Conservation (phyloP, 345 rosid species). For the Populus simonii region DNA sequence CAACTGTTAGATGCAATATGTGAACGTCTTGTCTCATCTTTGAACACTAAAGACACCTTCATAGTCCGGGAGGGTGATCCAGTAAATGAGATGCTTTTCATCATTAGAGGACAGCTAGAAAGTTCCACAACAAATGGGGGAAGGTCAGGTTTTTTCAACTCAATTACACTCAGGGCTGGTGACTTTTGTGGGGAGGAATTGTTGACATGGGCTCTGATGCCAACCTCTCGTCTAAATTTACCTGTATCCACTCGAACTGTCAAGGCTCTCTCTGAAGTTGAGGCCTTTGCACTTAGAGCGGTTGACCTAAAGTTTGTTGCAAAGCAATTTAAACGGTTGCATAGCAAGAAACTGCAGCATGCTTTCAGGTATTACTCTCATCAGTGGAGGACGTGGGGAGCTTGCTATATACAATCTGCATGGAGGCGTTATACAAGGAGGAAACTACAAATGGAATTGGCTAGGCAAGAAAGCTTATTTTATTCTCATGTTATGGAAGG, state of each 20-base stretch:
- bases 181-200: slow-evolving; percentile 94
- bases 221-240: slow-evolving; percentile 53
- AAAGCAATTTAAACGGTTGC: slow-evolving; percentile 85
- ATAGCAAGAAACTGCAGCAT: slow-evolving; percentile 84
- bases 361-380: slow-evolving; percentile 97
- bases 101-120: slow-evolving; percentile 82
- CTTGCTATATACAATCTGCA: slow-evolving; percentile 76
- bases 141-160: slow-evolving; percentile 81
- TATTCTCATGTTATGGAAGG: slow-evolving; percentile 18
- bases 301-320: slow-evolving; percentile 82
- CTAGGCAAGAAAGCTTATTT: slow-evolving; percentile 39
- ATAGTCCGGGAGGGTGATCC: slow-evolving; percentile 85
- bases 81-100: slow-evolving; percentile 80
- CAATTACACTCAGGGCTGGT: slow-evolving; percentile 77
- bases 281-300: slow-evolving; percentile 83
- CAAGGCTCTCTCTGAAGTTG: slow-evolving; percentile 71
- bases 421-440: slow-evolving; percentile 76
- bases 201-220: slow-evolving; percentile 93
- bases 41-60: slow-evolving; percentile 70
- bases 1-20: slow-evolving; percentile 98
- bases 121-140: slow-evolving; percentile 97
- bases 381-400: slow-evolving; percentile 92
- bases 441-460: slow-evolving; percentile 56
- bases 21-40: slow-evolving; percentile 65
- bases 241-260: slow-evolving; percentile 82